A percentile compares a stretch with the other conserved stretches of the same genome.
phyloP scores from a whole-genome alignment of 2,329 filamentous ascomycete genomes.

The Albophoma yamanashiensis region DNA sequence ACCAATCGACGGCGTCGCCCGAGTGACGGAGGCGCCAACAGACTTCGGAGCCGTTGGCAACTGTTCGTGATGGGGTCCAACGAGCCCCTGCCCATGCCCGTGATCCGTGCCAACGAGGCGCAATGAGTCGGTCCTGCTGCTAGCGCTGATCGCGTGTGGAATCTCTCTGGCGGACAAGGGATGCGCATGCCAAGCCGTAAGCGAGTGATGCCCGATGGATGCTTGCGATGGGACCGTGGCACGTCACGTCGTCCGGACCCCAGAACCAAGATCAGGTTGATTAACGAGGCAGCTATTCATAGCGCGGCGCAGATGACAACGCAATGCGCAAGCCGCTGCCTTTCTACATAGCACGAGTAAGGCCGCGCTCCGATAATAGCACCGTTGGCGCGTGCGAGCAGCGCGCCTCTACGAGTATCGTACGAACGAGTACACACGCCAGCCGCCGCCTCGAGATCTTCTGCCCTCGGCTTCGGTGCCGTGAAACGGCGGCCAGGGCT shows the following conservation, averaged over 20 bases:
- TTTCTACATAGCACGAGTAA: too few species aligned
- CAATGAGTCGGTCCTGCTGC: background rate
- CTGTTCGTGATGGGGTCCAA: background rate
- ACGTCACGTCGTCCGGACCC: background rate
- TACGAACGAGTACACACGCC: too few species aligned
- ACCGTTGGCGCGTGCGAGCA: background rate
- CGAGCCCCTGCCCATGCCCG: background rate
- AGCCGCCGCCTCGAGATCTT: background rate
- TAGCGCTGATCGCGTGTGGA: background rate
- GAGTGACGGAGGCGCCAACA: background rate
- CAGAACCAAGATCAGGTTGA: background rate
- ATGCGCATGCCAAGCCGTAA: background rate
- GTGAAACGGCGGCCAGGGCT: background rate
- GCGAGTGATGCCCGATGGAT: background rate
- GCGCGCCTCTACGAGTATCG: background rate
- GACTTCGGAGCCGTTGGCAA: background rate
- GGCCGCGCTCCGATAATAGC: background rate
- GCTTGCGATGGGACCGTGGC: background rate
- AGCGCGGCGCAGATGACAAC: background rate
- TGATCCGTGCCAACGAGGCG: background rate
- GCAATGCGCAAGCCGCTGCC: background rate
- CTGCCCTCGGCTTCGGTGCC: background rate
- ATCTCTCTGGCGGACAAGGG: background rate
- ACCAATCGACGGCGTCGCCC: background rate
- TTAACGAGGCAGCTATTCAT: background rate